Evolutionary conservation across 2,329 filamentous ascomycete species (phyloP), one percentile per base, ranked within the genome.

Genomic region (Penicillium olsonii): DNA sequence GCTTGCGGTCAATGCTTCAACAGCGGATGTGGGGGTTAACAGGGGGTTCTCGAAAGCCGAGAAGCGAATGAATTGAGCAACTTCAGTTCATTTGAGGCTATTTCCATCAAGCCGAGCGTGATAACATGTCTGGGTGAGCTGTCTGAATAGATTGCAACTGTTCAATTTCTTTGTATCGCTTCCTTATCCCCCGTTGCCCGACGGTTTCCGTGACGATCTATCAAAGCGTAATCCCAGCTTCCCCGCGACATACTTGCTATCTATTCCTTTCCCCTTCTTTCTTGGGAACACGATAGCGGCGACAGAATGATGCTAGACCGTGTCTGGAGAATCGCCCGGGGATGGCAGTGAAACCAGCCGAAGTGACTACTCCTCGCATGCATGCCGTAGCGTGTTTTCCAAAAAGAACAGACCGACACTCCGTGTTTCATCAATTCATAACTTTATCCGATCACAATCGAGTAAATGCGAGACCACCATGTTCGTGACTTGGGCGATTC

Each of bases 121-220:
- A n/a, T n/a, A n/a, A n/a, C n/a, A n/a, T n/a, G n/a, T n/a, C n/a
- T n/a, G n/a, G 29, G 6, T 29, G 11, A 31, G 29, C 1, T 31
- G 12, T 2, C n/a, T 31, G 29, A 5, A 14, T 4, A 12, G 29
- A 31, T 31, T 31, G 4, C n/a, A 31, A n/a, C 4, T 7, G 12
- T 5, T 15, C 12, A n/a, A n/a, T n/a, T 14, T 29, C 14, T 2
- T 11, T 12, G 26, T 37, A 45, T 34, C 37, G 15, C 22, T 35
- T 41, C 39, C 45, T 52, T 26, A 15, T 9, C 12, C 10, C 15
- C 44, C 48, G 35, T 12, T 22, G 29, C 45, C 63, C 52, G 60
- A 56, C 64, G 62, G 66, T 57, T 59, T 61, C 57, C 65, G 60
- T 46, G 35, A 27, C 26, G 45, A 53, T 52, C 43, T 3, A 18